These are phyloP conservation scores for Hygrophorus russula DNA, from an alignment of 768 basidiomycete genomes.

Conservation along the genomic window DNA sequence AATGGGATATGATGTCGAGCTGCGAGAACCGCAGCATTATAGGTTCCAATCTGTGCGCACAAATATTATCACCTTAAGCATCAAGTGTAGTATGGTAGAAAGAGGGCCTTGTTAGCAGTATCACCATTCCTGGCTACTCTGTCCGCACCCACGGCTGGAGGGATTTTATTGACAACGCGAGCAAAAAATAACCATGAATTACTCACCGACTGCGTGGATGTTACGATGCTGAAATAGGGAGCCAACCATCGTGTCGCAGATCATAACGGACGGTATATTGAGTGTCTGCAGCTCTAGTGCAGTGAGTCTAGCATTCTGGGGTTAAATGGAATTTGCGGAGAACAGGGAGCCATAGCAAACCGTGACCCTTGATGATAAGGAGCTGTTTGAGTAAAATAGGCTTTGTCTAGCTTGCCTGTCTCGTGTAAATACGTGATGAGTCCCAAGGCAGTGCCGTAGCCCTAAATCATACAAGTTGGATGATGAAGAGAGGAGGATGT, in stretches of 20 bases:
- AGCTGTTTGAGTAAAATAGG: constrained; percentile 89
- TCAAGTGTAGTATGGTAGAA: neutral
- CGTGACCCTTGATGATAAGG: constrained; percentile 91
- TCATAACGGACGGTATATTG: constrained; percentile 80
- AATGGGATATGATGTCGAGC: constrained; percentile 83
- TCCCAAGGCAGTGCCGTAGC: constrained; percentile 92
- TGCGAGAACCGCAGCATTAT: constrained; percentile 90
- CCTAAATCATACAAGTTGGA: constrained; percentile 34
- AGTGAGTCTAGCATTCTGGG: constrained; percentile 49
- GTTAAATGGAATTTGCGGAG: neutral
- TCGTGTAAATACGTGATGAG: constrained; percentile 87
- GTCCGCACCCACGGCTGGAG: constrained; percentile 73
- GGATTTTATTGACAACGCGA: neutral
- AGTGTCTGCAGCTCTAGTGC: constrained; percentile 82
- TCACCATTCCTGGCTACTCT: constrained; percentile 89
- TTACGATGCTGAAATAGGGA: constrained; percentile 81
- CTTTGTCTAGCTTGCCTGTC: constrained; percentile 61
- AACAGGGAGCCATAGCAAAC: constrained; percentile 19
- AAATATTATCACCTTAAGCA: neutral
- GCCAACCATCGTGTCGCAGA: constrained; percentile 97
- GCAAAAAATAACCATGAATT: neutral
- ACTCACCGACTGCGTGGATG: constrained; percentile 72
- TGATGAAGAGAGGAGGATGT: neutral
- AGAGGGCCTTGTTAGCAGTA: constrained; percentile 80
- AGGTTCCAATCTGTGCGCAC: constrained; percentile 67